A percentile compares a stretch with the other conserved stretches of the same genome.
Evolutionary conservation across 768 basidiomycete species (phyloP).

Genomic region (Calocybe cyanea): DNA sequence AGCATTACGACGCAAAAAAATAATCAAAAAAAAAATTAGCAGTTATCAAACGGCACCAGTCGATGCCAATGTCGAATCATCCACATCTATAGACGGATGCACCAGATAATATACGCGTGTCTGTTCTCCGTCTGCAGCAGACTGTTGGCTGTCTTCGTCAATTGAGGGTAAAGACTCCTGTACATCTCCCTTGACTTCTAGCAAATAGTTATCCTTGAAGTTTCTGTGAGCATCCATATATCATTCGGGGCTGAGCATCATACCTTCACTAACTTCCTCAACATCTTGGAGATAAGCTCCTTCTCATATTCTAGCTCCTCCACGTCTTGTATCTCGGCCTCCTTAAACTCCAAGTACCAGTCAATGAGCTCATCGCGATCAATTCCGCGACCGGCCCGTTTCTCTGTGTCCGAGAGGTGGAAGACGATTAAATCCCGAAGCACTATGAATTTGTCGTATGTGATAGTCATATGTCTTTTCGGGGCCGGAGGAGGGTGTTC

Average conservation of each 20-base stretch:
- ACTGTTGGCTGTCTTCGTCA: slow-evolving; percentile 55
- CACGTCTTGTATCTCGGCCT: slow-evolving; percentile 75
- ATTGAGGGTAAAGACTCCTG: slow-evolving; percentile 72
- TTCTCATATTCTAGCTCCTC: slow-evolving; percentile 90
- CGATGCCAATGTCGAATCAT: slow-evolving; percentile 46
- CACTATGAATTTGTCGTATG: slow-evolving; percentile 91
- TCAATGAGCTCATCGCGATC: slow-evolving; percentile 91
- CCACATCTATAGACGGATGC: slow-evolving; percentile 82
- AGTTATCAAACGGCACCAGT: slow-evolving; percentile 15
- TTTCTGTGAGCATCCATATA: too few species aligned
- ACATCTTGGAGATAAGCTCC: slow-evolving; percentile 84
- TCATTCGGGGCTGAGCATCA: slow-evolving; percentile 12
- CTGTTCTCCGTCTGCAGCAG: slow-evolving; percentile 49
- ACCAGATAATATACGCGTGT: slow-evolving; percentile 85
- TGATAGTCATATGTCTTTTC: slow-evolving; percentile 84
- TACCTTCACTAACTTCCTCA: slow-evolving; percentile 90
- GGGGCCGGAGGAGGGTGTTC: slow-evolving; percentile 40
- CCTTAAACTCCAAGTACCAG: slow-evolving; percentile 93
- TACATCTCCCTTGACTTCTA: slow-evolving; percentile 81
- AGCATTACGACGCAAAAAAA: background rate
- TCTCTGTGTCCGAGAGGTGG: slow-evolving; percentile 75
- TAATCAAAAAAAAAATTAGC: too few species aligned
- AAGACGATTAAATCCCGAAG: slow-evolving; percentile 87
- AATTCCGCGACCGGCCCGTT: slow-evolving; percentile 68
- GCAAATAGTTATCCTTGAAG: slow-evolving; percentile 73